A percentile compares a stretch with the other conserved stretches of the same genome.
phyloP scores from a whole-genome alignment of 306 rosid species.

The Casuarina cunninghamiana region DNA sequence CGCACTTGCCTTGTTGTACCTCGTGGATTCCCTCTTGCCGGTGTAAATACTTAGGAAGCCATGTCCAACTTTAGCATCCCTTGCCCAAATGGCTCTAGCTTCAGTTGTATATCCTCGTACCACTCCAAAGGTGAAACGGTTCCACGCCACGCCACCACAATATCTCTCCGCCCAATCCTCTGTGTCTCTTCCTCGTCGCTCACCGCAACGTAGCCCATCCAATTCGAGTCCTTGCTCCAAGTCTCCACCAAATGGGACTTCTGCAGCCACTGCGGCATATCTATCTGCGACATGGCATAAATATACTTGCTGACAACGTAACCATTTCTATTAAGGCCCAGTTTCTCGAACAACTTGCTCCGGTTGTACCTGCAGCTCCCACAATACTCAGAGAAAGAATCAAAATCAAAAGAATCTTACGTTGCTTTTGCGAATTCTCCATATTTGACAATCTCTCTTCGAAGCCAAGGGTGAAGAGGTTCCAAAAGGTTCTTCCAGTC shows the following conservation, averaged over 20 bases:
- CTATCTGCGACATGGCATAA: constrained; percentile 64
- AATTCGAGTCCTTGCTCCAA: constrained; percentile 72
- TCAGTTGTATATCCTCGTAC: constrained; percentile 58
- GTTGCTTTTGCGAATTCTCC: constrained; percentile 79
- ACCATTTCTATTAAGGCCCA: constrained; percentile 42
- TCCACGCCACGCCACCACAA: constrained; percentile 66
- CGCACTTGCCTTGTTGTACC: constrained; percentile 67
- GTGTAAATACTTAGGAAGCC: constrained; percentile 62
- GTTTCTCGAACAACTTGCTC: constrained; percentile 36
- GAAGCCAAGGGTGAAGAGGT: constrained; percentile 59
- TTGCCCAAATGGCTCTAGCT: constrained; percentile 45
- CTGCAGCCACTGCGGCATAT: constrained; percentile 63
- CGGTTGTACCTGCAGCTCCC: constrained; percentile 59
- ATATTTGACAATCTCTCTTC: constrained; percentile 66
- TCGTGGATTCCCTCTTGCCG: constrained; percentile 47
- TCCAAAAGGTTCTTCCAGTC: constrained; percentile 50
- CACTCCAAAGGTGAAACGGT: constrained; percentile 66
- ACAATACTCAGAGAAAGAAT: constrained; percentile 54
- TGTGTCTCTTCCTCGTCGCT: constrained; percentile 53
- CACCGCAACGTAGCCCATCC: constrained; percentile 64
- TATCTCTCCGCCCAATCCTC: constrained; percentile 62
- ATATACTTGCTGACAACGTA: constrained; percentile 50
- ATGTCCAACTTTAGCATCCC: constrained; percentile 59
- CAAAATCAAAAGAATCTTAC: constrained; percentile 68
- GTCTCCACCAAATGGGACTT: constrained; percentile 44